Conservation (phyloP, 2,329 filamentous ascomycete species). For the Pezicula radicicola region DNA sequence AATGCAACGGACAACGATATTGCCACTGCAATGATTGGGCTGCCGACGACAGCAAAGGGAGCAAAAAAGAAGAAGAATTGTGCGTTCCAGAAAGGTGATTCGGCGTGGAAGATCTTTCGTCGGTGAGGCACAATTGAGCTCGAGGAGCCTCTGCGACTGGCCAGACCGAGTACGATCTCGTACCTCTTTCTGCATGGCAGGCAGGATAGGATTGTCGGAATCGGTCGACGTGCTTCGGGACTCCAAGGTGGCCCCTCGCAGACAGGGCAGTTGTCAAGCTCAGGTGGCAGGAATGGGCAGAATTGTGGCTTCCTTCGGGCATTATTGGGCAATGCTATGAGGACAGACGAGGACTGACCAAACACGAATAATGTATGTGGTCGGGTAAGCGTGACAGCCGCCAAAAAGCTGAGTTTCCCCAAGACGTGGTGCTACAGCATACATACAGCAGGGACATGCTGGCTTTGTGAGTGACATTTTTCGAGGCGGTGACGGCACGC, state of each 20-base stretch:
- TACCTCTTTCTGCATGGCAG: neutral
- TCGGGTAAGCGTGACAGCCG: no score
- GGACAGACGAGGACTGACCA: neutral
- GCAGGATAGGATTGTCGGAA: neutral
- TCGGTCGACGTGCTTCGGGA: neutral
- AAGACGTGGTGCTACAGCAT: no score
- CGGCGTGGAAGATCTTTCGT: neutral
- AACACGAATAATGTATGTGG: neutral
- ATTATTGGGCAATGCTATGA: constrained; percentile 1
- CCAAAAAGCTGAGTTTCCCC: no score
- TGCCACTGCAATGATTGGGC: constrained; percentile 1
- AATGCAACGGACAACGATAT: neutral
- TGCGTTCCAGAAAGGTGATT: neutral
- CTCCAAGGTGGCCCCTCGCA: neutral
- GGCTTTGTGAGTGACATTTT: no score
- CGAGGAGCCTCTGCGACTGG: neutral
- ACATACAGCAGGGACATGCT: no score
- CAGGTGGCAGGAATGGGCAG: neutral
- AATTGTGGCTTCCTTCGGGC: constrained; percentile 1
- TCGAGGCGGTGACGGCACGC: no score
- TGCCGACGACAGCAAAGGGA: neutral
- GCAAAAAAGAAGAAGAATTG: neutral
- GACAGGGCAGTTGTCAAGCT: neutral
- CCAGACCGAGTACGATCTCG: constrained; percentile 1
- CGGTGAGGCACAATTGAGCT: neutral